These are phyloP conservation scores for Rhizopogon vinicolor DNA, from an alignment of 768 basidiomycete genomes.

Conservation along the genomic window DNA sequence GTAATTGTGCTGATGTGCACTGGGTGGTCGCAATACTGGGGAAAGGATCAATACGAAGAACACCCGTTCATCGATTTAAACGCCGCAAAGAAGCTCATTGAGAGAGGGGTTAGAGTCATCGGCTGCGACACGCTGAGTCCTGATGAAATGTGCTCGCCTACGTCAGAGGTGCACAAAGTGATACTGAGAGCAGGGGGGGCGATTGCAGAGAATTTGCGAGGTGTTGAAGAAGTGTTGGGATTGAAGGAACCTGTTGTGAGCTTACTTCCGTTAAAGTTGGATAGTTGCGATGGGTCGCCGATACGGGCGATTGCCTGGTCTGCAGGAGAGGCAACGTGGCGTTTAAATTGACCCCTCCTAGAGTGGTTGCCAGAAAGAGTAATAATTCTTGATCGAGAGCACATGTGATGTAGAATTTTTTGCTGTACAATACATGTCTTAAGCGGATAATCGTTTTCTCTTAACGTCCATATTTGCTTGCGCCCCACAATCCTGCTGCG, in stretches of 20 bases:
- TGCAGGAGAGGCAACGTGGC: neutral
- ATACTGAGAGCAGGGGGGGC: conserved; percentile 57
- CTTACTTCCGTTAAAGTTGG: conserved; percentile 53
- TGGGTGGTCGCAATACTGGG: conserved; percentile 59
- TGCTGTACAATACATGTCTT: neutral
- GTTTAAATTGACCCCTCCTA: neutral
- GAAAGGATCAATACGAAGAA: conserved; percentile 40
- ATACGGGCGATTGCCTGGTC: conserved; percentile 57
- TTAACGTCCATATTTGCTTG: neutral
- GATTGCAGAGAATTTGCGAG: conserved; percentile 68
- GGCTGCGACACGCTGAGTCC: conserved; percentile 63
- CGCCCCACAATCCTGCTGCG: neutral
- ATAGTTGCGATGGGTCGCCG: conserved; percentile 61
- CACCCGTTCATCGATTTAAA: conserved; percentile 57
- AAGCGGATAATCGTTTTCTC: neutral
- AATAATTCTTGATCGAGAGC: neutral
- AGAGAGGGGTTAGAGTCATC: conserved; percentile 48
- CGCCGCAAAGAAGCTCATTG: conserved; percentile 45
- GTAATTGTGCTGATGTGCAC: conserved; percentile 54
- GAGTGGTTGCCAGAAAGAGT: neutral
- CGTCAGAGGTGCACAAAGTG: conserved; percentile 49
- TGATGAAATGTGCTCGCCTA: conserved; percentile 42
- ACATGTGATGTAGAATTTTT: no score
- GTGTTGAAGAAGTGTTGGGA: conserved; percentile 38
- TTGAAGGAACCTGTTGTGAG: conserved; percentile 40